Evolutionary conservation across 2,329 filamentous ascomycete genomes (phyloP).

Genomic region (Aureobasidium sp.): DNA sequence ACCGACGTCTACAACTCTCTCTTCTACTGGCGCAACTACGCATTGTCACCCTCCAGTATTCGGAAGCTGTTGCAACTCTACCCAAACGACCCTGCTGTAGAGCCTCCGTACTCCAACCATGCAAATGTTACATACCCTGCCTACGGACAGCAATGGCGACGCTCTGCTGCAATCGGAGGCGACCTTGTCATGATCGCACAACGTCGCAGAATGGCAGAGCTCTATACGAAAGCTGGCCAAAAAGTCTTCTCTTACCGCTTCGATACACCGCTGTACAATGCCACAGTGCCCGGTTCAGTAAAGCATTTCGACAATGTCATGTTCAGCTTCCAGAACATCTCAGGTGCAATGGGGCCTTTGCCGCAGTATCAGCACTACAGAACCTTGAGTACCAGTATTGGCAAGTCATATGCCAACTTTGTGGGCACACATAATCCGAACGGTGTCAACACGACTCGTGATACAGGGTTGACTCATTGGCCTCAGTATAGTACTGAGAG

Average conservation of each 20-base stretch:
- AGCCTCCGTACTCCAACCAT: constrained; percentile 33
- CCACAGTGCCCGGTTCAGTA: constrained; percentile 32
- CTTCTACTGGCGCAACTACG: constrained; percentile 38
- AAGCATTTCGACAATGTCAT: constrained; percentile 44
- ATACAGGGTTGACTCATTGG: constrained; percentile 31
- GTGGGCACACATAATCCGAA: constrained; percentile 38
- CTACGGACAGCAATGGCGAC: constrained; percentile 35
- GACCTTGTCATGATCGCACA: constrained; percentile 43
- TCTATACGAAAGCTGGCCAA: constrained; percentile 27
- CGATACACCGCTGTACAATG: constrained; percentile 38
- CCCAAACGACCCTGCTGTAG: constrained; percentile 39
- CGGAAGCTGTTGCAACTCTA: constrained; percentile 39
- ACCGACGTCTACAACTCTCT: constrained; percentile 36
- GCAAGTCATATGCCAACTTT: constrained; percentile 37
- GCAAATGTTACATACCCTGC: constrained; percentile 20
- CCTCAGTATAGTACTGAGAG: constrained; percentile 30
- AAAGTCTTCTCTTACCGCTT: constrained; percentile 43
- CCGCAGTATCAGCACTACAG: constrained; percentile 31
- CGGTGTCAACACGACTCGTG: constrained; percentile 15
- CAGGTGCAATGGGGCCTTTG: constrained; percentile 37
- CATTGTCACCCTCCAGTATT: constrained; percentile 37
- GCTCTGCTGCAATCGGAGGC: constrained; percentile 37
- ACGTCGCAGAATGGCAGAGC: constrained; percentile 37
- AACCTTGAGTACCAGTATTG: constrained; percentile 29
- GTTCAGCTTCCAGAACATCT: constrained; percentile 45